Base-by-base conservation (phyloP, 2,329 filamentous ascomycete species). In the Fonsecaea pedrosoi region DNA sequence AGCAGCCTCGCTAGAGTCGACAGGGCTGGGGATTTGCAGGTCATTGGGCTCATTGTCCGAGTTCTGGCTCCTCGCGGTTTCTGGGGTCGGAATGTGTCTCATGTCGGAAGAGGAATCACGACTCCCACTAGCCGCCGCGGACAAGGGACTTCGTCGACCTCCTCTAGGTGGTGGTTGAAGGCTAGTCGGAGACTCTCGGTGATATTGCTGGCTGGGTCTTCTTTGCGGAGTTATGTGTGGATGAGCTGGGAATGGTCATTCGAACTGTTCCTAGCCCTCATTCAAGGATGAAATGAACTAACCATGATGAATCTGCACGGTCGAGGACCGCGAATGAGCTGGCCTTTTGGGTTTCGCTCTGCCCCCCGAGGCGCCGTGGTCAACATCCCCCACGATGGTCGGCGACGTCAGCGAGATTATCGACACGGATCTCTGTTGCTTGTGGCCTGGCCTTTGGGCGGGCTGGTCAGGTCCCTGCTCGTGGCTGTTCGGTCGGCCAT, bases 391-490 rank as follows among this genome's bases (percentile, higher is more conserved):
- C 21, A 48, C 35, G 15, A 60, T 42, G 3, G 67, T 54, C 4
- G 69, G 68, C 48, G 71, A 71, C 4, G 89, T 90, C 72, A 94
- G 87, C 9, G 92, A 94, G 54, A 94, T 87, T 70, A 95, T 94
- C 18, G 92, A 95, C 35, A 95, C 84, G 2, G 92, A 94, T 73
- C 91, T 85, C 76, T 90, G 88, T 73, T 94, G 91, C 61, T 83
- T 81, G 73, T 90, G 86, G n/a, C 84, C 72, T 8, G 76, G 67
- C 13, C 62, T 82, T 40, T 74, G 73, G 54, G 73, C 73, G 54
- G 48, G 37, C 32, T 60, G 50, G 48, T 66, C 65, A 53, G 58
- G 15, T 18, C 58, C 56, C 40, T 55, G 57, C 21, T 70, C 65
- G 45, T 62, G 59, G 64, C 54, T 54, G 61, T 34, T 9, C 21